A percentile compares a stretch with the other conserved stretches of the same genome.
Evolutionary conservation across 129 eudicot genomes (phyloP).

Genomic region (Flaveria bidentis): DNA sequence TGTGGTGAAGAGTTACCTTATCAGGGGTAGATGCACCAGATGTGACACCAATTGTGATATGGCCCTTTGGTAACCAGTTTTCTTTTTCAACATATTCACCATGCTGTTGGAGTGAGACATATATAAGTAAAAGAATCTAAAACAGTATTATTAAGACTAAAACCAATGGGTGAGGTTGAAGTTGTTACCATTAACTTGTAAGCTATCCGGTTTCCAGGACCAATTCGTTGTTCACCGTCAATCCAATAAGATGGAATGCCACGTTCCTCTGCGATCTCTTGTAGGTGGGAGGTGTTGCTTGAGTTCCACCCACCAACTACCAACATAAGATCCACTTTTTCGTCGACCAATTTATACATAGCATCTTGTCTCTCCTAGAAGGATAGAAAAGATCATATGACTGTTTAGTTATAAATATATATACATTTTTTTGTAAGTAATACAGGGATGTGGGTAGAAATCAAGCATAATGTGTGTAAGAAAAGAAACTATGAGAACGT

Average conservation of each 20-base stretch:
- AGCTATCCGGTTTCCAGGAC: constrained; percentile 84
- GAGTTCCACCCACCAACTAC: constrained; percentile 97
- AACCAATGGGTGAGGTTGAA: neutral
- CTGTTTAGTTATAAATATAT: neutral
- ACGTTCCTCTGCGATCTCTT: constrained; percentile 90
- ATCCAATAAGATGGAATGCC: constrained; percentile 97
- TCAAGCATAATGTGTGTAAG: neutral
- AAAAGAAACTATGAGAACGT: constrained; percentile 20
- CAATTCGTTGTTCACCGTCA: constrained; percentile 86
- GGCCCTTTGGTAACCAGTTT: constrained; percentile 87
- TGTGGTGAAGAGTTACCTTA: constrained; percentile 50
- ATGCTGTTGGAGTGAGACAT: constrained; percentile 49
- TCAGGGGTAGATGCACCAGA: constrained; percentile 99
- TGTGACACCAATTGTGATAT: constrained; percentile 78
- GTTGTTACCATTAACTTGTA: constrained; percentile 62
- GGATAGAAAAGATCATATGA: neutral
- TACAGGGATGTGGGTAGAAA: constrained; percentile 27
- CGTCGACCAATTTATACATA: constrained; percentile 85
- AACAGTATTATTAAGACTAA: neutral
- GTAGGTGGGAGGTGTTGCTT: constrained; percentile 94
- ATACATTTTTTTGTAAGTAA: neutral
- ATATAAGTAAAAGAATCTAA: neutral
- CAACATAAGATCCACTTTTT: constrained; percentile 75
- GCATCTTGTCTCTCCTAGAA: constrained; percentile 98
- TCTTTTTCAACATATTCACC: constrained; percentile 93